These are phyloP conservation scores for Stenogyne calaminthoides DNA, from an alignment of 305 asterid genomes.

Conservation along the genomic window DNA sequence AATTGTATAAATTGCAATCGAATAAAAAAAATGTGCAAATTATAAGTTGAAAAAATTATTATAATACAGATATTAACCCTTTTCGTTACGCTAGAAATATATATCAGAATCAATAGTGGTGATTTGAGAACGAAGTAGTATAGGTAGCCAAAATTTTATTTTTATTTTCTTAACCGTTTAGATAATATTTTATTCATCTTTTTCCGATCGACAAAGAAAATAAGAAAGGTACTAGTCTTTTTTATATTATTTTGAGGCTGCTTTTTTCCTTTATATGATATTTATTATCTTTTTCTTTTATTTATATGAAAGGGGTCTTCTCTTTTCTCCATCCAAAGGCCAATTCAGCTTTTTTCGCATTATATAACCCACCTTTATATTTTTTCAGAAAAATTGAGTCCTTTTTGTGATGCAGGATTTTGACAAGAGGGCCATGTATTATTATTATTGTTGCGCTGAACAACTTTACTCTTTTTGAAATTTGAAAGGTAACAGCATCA, in stretches of 20 bases:
- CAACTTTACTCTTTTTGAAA: constrained; percentile 25
- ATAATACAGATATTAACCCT: too few relatives aligned
- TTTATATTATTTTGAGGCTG: constrained; percentile 16
- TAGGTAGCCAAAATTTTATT: neutral
- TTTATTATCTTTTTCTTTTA: constrained; percentile 29
- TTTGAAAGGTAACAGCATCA: constrained; percentile 44
- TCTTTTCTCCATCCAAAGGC: constrained; percentile 51
- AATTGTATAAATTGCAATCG: too few relatives aligned
- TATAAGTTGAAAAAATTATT: too few relatives aligned
- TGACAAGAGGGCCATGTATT: constrained; percentile 47
- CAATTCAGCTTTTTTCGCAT: constrained; percentile 65
- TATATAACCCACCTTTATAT: constrained; percentile 40
- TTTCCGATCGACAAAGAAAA: neutral
- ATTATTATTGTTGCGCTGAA: constrained; percentile 31
- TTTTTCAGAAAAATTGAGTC: constrained; percentile 43
- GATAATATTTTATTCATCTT: neutral
- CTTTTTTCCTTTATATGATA: constrained; percentile 28
- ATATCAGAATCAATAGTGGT: too few relatives aligned
- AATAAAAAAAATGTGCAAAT: too few relatives aligned
- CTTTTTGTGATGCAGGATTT: constrained; percentile 39
- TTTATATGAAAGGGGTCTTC: constrained; percentile 41
- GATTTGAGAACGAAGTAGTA: neutral
- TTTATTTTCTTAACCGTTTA: neutral
- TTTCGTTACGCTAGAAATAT: neutral
- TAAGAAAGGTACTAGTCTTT: neutral